Evolutionary conservation across 495 filamentous ascomycete genomes (phyloP), one percentile per base, ranked within the genome.

Genomic region (Penicillium goetzii): DNA sequence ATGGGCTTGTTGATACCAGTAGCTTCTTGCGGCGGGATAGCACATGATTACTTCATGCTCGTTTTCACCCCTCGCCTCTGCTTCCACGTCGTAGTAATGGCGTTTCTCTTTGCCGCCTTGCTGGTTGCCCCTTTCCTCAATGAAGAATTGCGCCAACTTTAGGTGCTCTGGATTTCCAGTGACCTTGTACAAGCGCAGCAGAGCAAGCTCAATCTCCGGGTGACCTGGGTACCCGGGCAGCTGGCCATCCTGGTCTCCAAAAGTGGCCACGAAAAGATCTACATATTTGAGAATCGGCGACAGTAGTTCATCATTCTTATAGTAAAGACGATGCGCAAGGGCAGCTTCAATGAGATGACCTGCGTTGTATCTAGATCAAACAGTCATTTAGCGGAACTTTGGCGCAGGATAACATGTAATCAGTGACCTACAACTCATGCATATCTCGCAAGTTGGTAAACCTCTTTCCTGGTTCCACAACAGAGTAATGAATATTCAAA

Each of bases 311-410:
- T 81, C 74, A 63, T 85, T 85, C 30, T 80, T 73, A 59, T 82
- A 85, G 45, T 77, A 74, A 21, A 77, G 69, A 33, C 79, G 67
- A 56, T 88, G 84, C 0, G 84, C 82, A 7, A 87, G 66, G 11
- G 84, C 84, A 2, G 79, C 86, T 73, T 88, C 86, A 33, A 86
- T 86, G 19, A 88, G 68, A 66, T 88, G 86, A 1, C 85, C 86
- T 12, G 82, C 81, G 62, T 85, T 85, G 62, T 86, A 86, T 54
- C 84, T 86, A 41, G 10, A 43, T 25, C 12, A 8, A 10, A 21
- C 26, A 56, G 10, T 21, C 15, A 10, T 0, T 51, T 14, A 52
- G 56, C 49, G 23, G 21, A 45, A 36, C n/a, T 63, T n/a, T 9
- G 26, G n/a, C 26, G 25, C 14, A 23, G 1, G 10, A 7, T 47